Base-by-base conservation (phyloP, 345 rosid genomes). In the Salix brachista region DNA sequence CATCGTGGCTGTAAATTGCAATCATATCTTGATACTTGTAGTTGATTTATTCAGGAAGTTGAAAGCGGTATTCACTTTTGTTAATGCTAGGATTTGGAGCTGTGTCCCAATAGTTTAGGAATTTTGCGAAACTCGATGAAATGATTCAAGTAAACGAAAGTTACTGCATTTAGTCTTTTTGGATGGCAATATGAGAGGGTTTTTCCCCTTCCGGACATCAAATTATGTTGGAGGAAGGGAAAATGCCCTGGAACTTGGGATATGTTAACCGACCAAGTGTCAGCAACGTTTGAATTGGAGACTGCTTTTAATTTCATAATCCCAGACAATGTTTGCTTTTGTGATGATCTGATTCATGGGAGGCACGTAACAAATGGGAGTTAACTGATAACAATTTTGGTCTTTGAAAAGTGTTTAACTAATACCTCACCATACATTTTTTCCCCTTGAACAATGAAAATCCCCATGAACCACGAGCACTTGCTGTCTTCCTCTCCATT, bases 281-380 rank as follows among this genome's bases (percentile, higher is more conserved):
- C 36, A 32, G 32, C 64, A 50, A 28, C 12, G 50, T 66, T 36
- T 66, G 69, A 28, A 30, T 66, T 66, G 39, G 46, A 61, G 23
- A 66, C 34, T 65, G 69, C n/a, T 26, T 65, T 36, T 70, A 62
- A 77, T 69, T 76, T 72, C 72, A 64, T 69, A 69, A 86, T 81
- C 83, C 82, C 82, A 67, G 77, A 72, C 81, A 70, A 79, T 81
- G n/a, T 44, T 44, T 26, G 71, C 34, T 52, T 58, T 65, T 70
- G 71, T 82, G 80, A 70, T 84, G 78, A 75, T 80, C 81, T 81
- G 81, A 84, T 84, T 80, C 83, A 78, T 82, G 75, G 74, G 83
- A 80, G 71, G 84, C 77, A 75, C 56, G 73, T 75, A 83, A 34
- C 32, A n/a, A 56, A 41, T 54, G 80, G 44, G 81, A 81, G 79